phyloP scores from a whole-genome alignment of 257 asterid species.

The Fraxinus pennsylvanica region DNA sequence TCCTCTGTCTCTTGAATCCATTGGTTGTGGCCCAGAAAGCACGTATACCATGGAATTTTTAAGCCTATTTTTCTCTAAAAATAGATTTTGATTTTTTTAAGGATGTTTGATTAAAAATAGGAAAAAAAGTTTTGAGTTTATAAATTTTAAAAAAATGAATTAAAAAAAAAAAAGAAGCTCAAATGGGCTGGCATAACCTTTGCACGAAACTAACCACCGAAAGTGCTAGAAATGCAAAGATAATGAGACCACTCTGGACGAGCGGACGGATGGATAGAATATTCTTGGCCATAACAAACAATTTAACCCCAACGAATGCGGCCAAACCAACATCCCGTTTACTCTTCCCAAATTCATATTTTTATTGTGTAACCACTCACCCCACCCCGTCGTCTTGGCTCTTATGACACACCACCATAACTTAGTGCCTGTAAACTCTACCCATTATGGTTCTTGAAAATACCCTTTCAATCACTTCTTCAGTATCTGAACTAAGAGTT shows the following conservation, averaged over 20 bases:
- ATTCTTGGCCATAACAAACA: conserved; percentile 36
- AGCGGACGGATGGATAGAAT: conserved; percentile 30
- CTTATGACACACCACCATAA: conserved; percentile 22
- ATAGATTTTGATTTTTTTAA: no score
- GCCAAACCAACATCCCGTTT: conserved; percentile 30
- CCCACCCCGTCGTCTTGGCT: background rate
- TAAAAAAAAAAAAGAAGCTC: no score
- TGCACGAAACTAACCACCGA: no score
- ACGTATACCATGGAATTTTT: no score
- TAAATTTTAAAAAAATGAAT: no score
- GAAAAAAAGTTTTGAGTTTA: no score
- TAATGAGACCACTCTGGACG: background rate
- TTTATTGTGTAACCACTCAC: background rate
- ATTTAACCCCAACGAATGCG: conserved; percentile 12
- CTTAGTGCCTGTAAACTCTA: background rate
- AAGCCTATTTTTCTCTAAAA: no score
- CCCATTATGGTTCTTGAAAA: conserved; percentile 16
- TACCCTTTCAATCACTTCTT: background rate
- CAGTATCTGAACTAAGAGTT: background rate
- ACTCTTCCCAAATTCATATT: conserved; percentile 5
- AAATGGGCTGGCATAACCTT: no score
- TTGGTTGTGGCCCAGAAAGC: no score
- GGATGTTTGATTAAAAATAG: no score
- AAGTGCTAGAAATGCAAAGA: background rate
- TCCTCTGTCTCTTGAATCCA: no score